A percentile compares a stretch with the other conserved stretches of the same genome.
Evolutionary conservation across 2,329 filamentous ascomycete genomes (phyloP).

Genomic region (Alternaria incomplexa): DNA sequence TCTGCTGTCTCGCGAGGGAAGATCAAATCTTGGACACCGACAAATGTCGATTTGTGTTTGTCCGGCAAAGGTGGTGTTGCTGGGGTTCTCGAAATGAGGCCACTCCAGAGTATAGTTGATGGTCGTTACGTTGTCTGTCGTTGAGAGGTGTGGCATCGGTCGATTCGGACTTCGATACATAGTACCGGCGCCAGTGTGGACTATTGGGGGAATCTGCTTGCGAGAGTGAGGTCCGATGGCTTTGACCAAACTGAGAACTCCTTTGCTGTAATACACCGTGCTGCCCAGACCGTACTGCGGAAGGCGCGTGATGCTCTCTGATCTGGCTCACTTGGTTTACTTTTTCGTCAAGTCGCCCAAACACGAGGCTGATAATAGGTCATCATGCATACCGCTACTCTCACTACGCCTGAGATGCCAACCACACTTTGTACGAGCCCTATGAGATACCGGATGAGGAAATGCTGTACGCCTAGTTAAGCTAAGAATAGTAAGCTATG

Average conservation of each 20-base stretch:
- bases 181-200: not conserved
- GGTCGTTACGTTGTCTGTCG: conserved; percentile 43
- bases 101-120: conserved; percentile 45
- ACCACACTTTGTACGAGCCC: not conserved
- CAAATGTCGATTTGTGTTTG: conserved; percentile 35
- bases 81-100: conserved; percentile 37
- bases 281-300: not conserved
- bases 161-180: conserved; percentile 18
- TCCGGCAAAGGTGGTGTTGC: conserved; percentile 39
- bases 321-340: not conserved
- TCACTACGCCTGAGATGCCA: conserved; percentile 5
- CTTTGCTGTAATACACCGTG: not conserved
- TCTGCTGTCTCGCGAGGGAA: conserved; percentile 1
- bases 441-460: conserved; percentile 13
- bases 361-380: conserved; percentile 19
- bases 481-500: conserved; percentile 23
- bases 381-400: conserved; percentile 25
- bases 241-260: not conserved
- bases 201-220: not conserved
- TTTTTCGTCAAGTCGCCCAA: conserved; percentile 3
- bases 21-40: conserved; percentile 25
- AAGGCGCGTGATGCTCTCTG: not conserved
- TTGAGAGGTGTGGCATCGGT: conserved; percentile 29
- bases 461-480: conserved; percentile 4
- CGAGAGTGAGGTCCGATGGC: not conserved